Conservation (phyloP, 2,329 filamentous ascomycete genomes). For the Penicillium sp. region DNA sequence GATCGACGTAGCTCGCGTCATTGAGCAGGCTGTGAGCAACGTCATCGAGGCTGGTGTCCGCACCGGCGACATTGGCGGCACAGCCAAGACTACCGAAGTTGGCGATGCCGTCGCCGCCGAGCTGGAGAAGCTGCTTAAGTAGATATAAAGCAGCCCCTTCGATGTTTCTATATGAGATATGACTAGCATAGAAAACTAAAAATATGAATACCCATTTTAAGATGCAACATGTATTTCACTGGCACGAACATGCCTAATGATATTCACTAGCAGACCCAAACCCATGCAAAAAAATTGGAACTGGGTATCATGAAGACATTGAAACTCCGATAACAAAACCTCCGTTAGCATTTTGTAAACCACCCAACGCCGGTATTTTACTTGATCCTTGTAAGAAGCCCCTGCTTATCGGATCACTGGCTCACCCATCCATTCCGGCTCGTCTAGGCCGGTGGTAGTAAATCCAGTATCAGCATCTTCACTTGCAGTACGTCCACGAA, state of each 20-base stretch:
- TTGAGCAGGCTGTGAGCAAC: constrained; percentile 31
- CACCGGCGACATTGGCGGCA: constrained; percentile 84
- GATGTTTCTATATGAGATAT: constrained; percentile 22
- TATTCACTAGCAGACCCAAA: not conserved
- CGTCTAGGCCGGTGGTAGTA: constrained; percentile 31
- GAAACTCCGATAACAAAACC: constrained; percentile 8
- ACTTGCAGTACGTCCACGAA: constrained; percentile 17
- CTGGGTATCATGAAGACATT: constrained; percentile 21
- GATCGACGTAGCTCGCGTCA: constrained; percentile 62
- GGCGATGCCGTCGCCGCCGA: constrained; percentile 78
- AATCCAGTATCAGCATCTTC: constrained; percentile 28
- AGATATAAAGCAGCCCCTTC: constrained; percentile 11
- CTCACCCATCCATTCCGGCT: constrained; percentile 51
- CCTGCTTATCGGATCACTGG: constrained; percentile 42
- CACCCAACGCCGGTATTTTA: constrained; percentile 3
- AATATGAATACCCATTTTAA: constrained; percentile 24
- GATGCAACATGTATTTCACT: not conserved
- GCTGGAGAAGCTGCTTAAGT: constrained; percentile 65
- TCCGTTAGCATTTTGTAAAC: not conserved
- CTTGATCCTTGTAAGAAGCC: not conserved
- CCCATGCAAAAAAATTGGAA: constrained; percentile 2
- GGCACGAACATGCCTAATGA: not conserved
- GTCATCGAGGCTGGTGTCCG: constrained; percentile 75
- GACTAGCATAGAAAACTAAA: constrained; percentile 19
- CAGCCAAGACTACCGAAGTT: constrained; percentile 68